Evolutionary conservation across 768 basidiomycete genomes (phyloP).

Genomic region (Calvatia gigantea): DNA sequence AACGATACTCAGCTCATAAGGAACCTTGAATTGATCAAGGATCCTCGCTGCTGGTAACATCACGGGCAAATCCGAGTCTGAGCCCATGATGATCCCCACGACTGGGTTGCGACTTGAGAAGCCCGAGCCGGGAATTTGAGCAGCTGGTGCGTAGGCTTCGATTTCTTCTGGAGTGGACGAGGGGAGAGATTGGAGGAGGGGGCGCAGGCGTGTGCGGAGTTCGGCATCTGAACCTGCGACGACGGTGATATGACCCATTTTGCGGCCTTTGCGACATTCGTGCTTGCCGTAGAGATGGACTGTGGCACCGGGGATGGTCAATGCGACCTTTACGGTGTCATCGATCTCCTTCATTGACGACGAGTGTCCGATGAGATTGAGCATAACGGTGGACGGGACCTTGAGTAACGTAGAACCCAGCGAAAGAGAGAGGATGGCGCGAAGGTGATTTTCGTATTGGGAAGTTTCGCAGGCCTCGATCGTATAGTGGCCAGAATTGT

Average conservation of each 20-base stretch:
- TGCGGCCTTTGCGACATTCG: constrained; percentile 84
- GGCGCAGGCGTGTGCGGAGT: constrained; percentile 63
- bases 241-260: constrained; percentile 97
- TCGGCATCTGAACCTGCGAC: constrained; percentile 80
- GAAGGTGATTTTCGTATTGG: constrained; percentile 96
- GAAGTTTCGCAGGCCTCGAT: constrained; percentile 97
- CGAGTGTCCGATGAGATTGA: constrained; percentile 90
- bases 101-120: constrained; percentile 69
- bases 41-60: constrained; percentile 89
- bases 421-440: constrained; percentile 87
- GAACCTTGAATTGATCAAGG: constrained; percentile 76
- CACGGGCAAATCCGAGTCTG: constrained; percentile 93
- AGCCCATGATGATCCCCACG: constrained; percentile 96
- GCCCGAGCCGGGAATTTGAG: constrained; percentile 41
- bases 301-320: constrained; percentile 68
- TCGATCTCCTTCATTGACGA: constrained; percentile 59
- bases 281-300: constrained; percentile 95
- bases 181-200: constrained; percentile 68
- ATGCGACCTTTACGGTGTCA: constrained; percentile 51
- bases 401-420: constrained; percentile 86
- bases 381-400: constrained; percentile 86
- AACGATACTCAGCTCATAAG: constrained; percentile 93
- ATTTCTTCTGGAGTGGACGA: constrained; percentile 43
- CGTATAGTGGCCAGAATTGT: constrained; percentile 98
- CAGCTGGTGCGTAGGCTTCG: constrained; percentile 46